These are phyloP conservation scores for Wickerhamiella lipophila DNA, from an alignment of 805 yeast genomes.

Conservation along the genomic window DNA sequence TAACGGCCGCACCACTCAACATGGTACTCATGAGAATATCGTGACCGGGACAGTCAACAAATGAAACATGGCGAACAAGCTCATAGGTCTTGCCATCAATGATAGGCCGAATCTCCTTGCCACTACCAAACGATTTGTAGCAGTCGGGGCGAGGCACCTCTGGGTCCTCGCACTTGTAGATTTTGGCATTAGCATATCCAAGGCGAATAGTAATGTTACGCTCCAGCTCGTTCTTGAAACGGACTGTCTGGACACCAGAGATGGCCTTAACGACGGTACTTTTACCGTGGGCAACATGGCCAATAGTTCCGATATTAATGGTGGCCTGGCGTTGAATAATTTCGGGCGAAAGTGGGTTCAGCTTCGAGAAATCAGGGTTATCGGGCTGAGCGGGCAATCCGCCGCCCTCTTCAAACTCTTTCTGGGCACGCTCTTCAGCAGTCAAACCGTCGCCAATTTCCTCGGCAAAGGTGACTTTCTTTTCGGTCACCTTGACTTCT, in stretches of 20 bases:
- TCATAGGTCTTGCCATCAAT: conserved; percentile 79
- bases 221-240: conserved; percentile 97
- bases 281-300: conserved; percentile 84
- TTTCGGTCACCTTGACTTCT: conserved; percentile 20
- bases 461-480: conserved; percentile 66
- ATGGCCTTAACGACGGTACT: conserved; percentile 90
- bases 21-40: conserved; percentile 99
- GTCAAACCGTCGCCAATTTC: conserved; percentile 46
- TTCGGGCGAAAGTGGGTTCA: conserved; percentile 87
- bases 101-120: conserved; percentile 87
- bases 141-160: conserved; percentile 88
- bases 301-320: conserved; percentile 93
- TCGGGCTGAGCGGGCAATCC: conserved; percentile 95
- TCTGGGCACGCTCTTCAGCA: conserved; percentile 62
- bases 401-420: conserved; percentile 95
- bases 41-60: conserved; percentile 99
- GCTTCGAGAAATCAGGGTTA: conserved; percentile 63
- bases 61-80: conserved; percentile 90
- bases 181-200: conserved; percentile 98
- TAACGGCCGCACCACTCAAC: conserved; percentile 99
- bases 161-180: conserved; percentile 80
- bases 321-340: conserved; percentile 96
- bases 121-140: conserved; percentile 87
- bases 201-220: conserved; percentile 97
- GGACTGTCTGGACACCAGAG: conserved; percentile 97